A percentile compares a stretch with the other conserved stretches of the same genome.
Conservation (phyloP, 2,329 filamentous ascomycete genomes). For the Claviceps fusiformis region DNA sequence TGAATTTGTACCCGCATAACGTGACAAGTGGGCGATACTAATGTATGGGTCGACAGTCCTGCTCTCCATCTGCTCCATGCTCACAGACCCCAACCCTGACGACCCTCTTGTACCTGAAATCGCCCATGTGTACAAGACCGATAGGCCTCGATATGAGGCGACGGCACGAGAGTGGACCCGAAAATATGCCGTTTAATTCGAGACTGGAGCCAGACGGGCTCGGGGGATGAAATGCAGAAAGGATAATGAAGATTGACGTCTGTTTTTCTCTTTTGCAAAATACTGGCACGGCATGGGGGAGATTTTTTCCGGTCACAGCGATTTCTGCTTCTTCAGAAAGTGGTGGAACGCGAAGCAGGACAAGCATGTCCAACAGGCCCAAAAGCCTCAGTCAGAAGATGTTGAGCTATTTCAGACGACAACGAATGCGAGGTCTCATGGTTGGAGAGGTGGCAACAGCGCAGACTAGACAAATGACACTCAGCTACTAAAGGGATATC, state of each 20-base stretch:
- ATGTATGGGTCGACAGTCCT: conserved; percentile 47
- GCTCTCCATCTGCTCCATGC: conserved; percentile 98
- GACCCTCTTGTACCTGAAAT: conserved; percentile 98
- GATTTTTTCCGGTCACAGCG: not conserved
- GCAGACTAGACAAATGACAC: conserved; percentile 23
- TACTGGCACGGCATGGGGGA: conserved; percentile 1
- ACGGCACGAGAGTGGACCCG: conserved; percentile 97
- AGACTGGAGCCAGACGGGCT: not conserved
- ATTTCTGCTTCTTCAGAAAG: conserved; percentile 2
- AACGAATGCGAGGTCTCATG: conserved; percentile 14
- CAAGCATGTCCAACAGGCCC: conserved; percentile 1
- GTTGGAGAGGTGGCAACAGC: conserved; percentile 16
- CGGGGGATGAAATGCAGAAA: not conserved
- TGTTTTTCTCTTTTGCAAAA: conserved; percentile 6
- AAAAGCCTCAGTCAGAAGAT: conserved; percentile 2
- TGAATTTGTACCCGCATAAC: not conserved
- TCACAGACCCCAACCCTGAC: conserved; percentile 98
- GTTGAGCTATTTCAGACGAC: conserved; percentile 12
- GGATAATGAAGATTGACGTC: not conserved
- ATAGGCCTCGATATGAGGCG: conserved; percentile 87
- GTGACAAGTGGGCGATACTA: not conserved
- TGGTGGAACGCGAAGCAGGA: conserved; percentile 1
- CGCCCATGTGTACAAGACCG: conserved; percentile 99
- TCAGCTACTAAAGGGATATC: conserved; percentile 24
- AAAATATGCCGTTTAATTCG: conserved; percentile 83